A percentile compares a stretch with the other conserved stretches of the same genome.
Conservation (phyloP, 495 filamentous ascomycete species). For the Penicillium turbatum region DNA sequence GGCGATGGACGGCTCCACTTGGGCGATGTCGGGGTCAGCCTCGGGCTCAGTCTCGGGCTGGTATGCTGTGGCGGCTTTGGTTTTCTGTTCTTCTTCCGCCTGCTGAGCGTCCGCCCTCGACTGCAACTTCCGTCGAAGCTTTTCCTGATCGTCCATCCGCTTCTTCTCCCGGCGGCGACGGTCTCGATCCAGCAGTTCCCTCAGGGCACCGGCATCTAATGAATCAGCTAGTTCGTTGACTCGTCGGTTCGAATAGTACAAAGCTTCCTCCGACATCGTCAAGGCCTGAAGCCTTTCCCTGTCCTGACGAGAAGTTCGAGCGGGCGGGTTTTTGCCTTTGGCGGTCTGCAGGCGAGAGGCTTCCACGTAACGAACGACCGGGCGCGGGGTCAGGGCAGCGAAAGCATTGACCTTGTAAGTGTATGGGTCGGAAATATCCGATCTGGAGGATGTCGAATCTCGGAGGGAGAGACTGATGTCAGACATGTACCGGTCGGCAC, state of each 20-base stretch:
- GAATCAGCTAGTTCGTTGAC: conserved; percentile 80
- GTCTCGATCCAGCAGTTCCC: conserved; percentile 83
- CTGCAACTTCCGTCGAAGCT: conserved; percentile 61
- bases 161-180: conserved; percentile 71
- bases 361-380: conserved; percentile 69
- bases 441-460: conserved; percentile 69
- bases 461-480: conserved; percentile 68
- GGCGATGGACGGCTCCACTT: neutral
- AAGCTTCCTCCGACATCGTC: conserved; percentile 56
- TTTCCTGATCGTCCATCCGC: conserved; percentile 65
- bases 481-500: conserved; percentile 59
- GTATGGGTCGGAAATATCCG: conserved; percentile 62
- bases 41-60: conserved; percentile 1
- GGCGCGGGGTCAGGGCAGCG: conserved; percentile 71
- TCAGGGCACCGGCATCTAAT: conserved; percentile 69
- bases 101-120: conserved; percentile 65
- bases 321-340: conserved; percentile 33
- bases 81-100: conserved; percentile 29
- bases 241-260: conserved; percentile 59
- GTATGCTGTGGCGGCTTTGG: conserved; percentile 17
- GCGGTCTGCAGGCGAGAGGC: conserved; percentile 48
- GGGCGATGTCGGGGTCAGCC: neutral
- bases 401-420: conserved; percentile 72
- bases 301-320: conserved; percentile 28
- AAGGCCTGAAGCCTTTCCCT: conserved; percentile 42